phyloP scores from a whole-genome alignment of 2,329 filamentous ascomycete species.

The Epichloe brachyelytri region DNA sequence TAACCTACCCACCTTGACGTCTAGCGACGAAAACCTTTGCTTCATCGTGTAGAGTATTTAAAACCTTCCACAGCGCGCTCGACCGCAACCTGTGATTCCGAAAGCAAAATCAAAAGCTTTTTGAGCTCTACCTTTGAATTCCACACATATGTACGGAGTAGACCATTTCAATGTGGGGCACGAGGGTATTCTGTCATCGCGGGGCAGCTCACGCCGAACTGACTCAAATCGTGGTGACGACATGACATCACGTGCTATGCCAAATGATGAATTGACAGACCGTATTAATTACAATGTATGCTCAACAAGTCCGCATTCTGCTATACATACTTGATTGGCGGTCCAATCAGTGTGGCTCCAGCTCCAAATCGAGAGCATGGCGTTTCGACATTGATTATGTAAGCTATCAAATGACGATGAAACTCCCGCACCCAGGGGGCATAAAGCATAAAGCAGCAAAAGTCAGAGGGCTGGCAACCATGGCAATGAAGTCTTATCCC shows the following conservation, averaged over 20 bases:
- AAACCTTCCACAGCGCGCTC: neutral
- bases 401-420: too few species aligned
- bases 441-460: neutral
- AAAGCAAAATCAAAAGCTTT: neutral
- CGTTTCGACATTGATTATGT: too few species aligned
- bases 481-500: neutral
- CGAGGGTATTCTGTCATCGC: neutral
- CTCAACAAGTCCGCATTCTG: too few species aligned
- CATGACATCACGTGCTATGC: conserved; percentile 6
- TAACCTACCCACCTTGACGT: conserved; percentile 46
- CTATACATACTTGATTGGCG: too few species aligned
- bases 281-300: too few species aligned
- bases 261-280: too few species aligned
- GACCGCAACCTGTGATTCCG: too few species aligned
- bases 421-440: neutral
- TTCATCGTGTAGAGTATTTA: conserved; percentile 42
- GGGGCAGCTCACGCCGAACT: conserved; percentile 6
- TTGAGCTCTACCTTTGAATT: neutral
- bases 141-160: neutral
- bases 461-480: neutral
- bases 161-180: conserved; percentile 5
- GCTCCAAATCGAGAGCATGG: too few species aligned
- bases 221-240: conserved; percentile 3
- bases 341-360: too few species aligned
- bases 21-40: conserved; percentile 67